Evolutionary conservation across 306 rosid genomes (phyloP).

Genomic region (Erythrophleum fordii): DNA sequence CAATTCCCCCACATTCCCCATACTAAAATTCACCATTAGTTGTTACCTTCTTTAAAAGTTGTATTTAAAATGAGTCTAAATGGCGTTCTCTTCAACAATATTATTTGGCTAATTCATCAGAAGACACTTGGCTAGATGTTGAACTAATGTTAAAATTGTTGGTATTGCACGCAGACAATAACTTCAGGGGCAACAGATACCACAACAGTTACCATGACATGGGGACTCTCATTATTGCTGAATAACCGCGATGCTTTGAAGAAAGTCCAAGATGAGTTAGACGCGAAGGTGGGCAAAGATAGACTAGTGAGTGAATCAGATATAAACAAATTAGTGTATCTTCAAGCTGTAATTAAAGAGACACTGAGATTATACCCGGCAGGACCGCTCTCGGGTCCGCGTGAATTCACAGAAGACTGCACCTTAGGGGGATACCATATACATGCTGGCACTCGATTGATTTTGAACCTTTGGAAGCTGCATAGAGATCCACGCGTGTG

Average conservation of each 20-base stretch:
- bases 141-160: not conserved
- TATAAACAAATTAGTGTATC: slow-evolving; percentile 50
- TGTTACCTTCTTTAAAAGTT: no score
- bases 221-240: slow-evolving; percentile 34
- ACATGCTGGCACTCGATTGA: slow-evolving; percentile 47
- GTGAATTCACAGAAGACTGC: slow-evolving; percentile 52
- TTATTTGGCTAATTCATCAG: not conserved
- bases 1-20: no score
- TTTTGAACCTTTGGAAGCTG: slow-evolving; percentile 55
- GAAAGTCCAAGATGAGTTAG: slow-evolving; percentile 55
- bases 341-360: slow-evolving; percentile 62
- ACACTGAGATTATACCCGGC: slow-evolving; percentile 56
- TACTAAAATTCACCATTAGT: no score
- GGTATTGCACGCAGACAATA: slow-evolving; percentile 41
- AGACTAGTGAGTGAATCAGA: slow-evolving; percentile 58
- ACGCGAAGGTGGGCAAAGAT: slow-evolving; percentile 54
- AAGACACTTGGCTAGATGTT: not conserved
- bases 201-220: slow-evolving; percentile 45
- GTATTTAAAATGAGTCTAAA: no score
- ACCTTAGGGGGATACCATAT: slow-evolving; percentile 48
- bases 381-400: slow-evolving; percentile 47
- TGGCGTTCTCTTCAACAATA: no score
- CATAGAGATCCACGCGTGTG: slow-evolving; percentile 54
- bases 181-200: slow-evolving; percentile 59
- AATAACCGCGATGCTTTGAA: slow-evolving; percentile 36